Evolutionary conservation across 306 rosid genomes (phyloP).

Genomic region (Inga leiocalycina): DNA sequence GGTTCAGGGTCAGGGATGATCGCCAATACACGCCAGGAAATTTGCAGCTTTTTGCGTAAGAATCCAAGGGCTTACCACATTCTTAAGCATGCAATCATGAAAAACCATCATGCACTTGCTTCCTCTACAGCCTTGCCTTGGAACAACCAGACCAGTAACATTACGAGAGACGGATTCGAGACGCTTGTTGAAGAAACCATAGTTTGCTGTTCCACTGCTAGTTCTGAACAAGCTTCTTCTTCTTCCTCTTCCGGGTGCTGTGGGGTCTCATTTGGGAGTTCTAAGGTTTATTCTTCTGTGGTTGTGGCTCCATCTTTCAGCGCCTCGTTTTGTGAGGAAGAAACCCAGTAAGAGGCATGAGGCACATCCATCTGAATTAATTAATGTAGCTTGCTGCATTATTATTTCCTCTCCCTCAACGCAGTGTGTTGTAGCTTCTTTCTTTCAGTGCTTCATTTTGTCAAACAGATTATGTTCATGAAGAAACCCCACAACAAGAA

Average conservation of each 20-base stretch:
- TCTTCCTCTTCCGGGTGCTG: slow-evolving; percentile 30
- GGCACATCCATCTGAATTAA: neutral
- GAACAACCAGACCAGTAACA: slow-evolving; percentile 21
- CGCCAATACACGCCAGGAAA: slow-evolving; percentile 44
- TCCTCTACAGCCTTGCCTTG: slow-evolving; percentile 39
- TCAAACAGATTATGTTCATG: slow-evolving; percentile 26
- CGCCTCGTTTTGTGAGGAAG: slow-evolving; percentile 34
- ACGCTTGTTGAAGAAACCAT: slow-evolving; percentile 71
- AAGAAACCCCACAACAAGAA: neutral
- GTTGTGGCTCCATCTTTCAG: slow-evolving; percentile 94
- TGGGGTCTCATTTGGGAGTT: slow-evolving; percentile 62
- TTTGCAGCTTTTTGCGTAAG: slow-evolving; percentile 49
- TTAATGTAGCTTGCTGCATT: neutral
- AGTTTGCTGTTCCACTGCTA: slow-evolving; percentile 51
- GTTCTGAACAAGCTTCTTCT: slow-evolving; percentile 30
- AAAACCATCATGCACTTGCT: slow-evolving; percentile 54
- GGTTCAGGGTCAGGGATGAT: slow-evolving; percentile 27
- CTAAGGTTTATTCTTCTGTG: slow-evolving; percentile 91
- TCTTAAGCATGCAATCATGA: slow-evolving; percentile 73
- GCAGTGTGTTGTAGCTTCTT: slow-evolving; percentile 64
- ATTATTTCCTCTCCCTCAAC: neutral
- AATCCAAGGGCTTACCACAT: slow-evolving; percentile 70
- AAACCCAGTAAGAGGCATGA: neutral
- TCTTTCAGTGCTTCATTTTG: slow-evolving; percentile 54
- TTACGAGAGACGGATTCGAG: slow-evolving; percentile 34